Evolutionary conservation across 768 basidiomycete genomes (phyloP).

Genomic region (Mycena epipterygia): DNA sequence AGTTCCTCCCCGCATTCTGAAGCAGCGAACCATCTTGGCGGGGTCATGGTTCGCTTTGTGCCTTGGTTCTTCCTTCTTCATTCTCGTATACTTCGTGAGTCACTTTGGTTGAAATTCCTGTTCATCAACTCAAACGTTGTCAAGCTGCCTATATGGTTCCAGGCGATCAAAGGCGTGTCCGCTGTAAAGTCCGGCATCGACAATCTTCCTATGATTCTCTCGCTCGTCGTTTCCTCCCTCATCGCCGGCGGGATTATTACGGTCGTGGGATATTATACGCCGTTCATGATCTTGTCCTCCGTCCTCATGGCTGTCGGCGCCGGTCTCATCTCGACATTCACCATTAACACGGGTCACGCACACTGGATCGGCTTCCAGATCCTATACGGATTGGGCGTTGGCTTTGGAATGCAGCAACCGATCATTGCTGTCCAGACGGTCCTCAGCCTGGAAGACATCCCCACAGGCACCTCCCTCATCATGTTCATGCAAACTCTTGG

Average conservation of each 20-base stretch:
- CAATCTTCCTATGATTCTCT: conserved; percentile 51
- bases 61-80: conserved; percentile 7
- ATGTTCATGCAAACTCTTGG: conserved; percentile 41
- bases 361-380: conserved; percentile 43
- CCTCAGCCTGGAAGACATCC: conserved; percentile 35
- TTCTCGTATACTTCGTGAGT: conserved; percentile 8
- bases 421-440: conserved; percentile 38
- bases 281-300: conserved; percentile 46
- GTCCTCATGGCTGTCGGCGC: conserved; percentile 49
- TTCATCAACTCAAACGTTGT: neutral
- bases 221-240: conserved; percentile 56
- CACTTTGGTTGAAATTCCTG: neutral
- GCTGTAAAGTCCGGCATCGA: conserved; percentile 41
- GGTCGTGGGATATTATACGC: conserved; percentile 51
- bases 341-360: conserved; percentile 35
- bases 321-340: conserved; percentile 51
- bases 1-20: conserved; percentile 9
- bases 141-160: conserved; percentile 42
- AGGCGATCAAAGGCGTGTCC: conserved; percentile 51
- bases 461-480: conserved; percentile 35
- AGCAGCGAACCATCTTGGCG: neutral
- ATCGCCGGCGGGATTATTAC: conserved; percentile 53
- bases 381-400: conserved; percentile 46
- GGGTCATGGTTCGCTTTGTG: neutral
- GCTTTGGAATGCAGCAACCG: conserved; percentile 41